Percentiles rank a stretch among this genome's conserved stretches.
These are phyloP conservation scores for Barnettozyma sp. DNA, from an alignment of 805 yeast genomes.

Conservation along the genomic window DNA sequence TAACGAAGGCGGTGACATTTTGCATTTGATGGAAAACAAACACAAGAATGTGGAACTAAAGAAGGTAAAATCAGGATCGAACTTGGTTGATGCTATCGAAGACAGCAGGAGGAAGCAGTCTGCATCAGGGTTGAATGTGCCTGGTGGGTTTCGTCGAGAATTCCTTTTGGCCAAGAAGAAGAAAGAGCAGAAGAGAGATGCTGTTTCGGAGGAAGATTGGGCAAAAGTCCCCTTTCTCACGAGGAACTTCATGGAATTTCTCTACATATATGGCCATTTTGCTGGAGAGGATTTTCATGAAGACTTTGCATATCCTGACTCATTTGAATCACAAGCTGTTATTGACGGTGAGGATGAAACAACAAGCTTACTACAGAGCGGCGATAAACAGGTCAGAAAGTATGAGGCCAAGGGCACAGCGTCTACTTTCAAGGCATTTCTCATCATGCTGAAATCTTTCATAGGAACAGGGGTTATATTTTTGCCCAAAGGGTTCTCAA, in stretches of 20 bases:
- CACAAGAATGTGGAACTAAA: conserved; percentile 9
- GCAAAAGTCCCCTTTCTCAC: conserved; percentile 47
- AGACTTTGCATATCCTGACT: conserved; percentile 43
- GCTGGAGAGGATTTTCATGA: conserved; percentile 82
- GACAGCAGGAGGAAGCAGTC: conserved; percentile 12
- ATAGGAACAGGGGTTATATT: conserved; percentile 74
- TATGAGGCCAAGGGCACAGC: conserved; percentile 52
- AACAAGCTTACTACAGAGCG: conserved; percentile 22
- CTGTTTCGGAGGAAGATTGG: conserved; percentile 22
- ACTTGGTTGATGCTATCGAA: conserved; percentile 13
- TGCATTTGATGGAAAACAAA: conserved; percentile 19
- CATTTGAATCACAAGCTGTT: conserved; percentile 24
- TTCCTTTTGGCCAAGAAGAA: conserved; percentile 40
- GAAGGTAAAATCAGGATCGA: conserved; percentile 18
- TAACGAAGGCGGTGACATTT: conserved; percentile 24
- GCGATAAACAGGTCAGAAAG: conserved; percentile 8
- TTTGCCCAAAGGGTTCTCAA: conserved; percentile 60
- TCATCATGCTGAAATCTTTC: conserved; percentile 64
- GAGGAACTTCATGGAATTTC: conserved; percentile 67
- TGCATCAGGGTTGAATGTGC: conserved; percentile 66
- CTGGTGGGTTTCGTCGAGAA: conserved; percentile 79
- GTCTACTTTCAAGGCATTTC: conserved; percentile 64
- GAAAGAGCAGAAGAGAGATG: conserved; percentile 17
- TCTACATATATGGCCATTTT: conserved; percentile 77
- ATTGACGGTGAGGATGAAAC: conserved; percentile 26